Conservation (phyloP, 192 early-diverging fungal genomes). For the Geosiphon pyriformis region DNA sequence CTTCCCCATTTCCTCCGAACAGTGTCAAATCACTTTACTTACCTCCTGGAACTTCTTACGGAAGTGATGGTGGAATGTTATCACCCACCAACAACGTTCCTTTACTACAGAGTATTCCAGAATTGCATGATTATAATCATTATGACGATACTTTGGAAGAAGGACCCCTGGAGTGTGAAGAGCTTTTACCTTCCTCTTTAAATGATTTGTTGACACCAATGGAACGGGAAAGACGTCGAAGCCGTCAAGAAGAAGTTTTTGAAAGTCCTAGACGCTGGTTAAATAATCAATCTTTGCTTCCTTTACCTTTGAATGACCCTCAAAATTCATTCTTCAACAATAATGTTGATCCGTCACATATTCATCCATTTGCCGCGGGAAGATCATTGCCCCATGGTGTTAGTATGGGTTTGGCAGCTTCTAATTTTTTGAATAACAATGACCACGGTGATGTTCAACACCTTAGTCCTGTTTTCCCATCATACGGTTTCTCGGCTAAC, state of each 20-base stretch:
- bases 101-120: constrained; percentile 38
- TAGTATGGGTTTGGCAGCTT: not conserved
- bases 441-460: constrained; percentile 14
- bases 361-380: constrained; percentile 13
- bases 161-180: constrained; percentile 31
- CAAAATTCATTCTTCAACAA: constrained; percentile 1
- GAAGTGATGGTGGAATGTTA: constrained; percentile 25
- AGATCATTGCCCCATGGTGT: constrained; percentile 15
- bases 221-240: constrained; percentile 40
- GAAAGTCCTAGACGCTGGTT: constrained; percentile 16
- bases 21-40: constrained; percentile 33
- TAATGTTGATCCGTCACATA: constrained; percentile 18
- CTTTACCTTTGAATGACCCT: not conserved
- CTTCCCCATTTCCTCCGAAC: constrained; percentile 31
- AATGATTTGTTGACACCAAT: constrained; percentile 48
- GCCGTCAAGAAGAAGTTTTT: constrained; percentile 33
- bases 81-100: constrained; percentile 25
- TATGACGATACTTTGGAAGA: constrained; percentile 11
- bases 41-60: constrained; percentile 28
- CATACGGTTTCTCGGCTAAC: not conserved
- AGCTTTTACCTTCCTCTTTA: constrained; percentile 44
- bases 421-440: not conserved
- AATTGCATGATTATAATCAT: constrained; percentile 24
- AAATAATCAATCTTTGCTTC: constrained; percentile 4
- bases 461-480: not conserved